Evolutionary conservation across 2,329 filamentous ascomycete species (phyloP).

Genomic region (Aspergillus floridensis): DNA sequence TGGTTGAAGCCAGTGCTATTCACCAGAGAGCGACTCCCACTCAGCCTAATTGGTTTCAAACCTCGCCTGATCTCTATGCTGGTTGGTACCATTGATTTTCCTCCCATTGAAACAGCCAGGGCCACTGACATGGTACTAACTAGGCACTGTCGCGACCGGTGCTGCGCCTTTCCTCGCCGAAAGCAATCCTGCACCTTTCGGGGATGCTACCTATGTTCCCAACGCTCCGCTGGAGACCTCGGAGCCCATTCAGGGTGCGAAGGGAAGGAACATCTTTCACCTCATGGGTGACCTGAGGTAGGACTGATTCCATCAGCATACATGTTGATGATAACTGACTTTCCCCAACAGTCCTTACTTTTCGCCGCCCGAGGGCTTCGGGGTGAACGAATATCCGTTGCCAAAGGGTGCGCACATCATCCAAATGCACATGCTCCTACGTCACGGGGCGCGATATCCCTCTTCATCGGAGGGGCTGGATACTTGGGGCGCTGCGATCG

Average conservation of each 20-base stretch:
- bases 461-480: constrained; percentile 58
- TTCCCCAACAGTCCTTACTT: constrained; percentile 57
- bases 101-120: too few species aligned
- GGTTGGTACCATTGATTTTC: too few species aligned
- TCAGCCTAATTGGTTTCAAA: too few species aligned
- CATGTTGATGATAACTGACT: neutral
- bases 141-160: constrained; percentile 53
- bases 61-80: too few species aligned
- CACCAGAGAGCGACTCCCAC: too few species aligned
- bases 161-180: constrained; percentile 68
- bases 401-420: constrained; percentile 66
- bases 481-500: constrained; percentile 57
- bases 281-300: constrained; percentile 63
- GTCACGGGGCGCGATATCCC: constrained; percentile 72
- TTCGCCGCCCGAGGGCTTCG: constrained; percentile 63
- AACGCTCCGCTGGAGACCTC: constrained; percentile 70
- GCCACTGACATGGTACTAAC: too few species aligned
- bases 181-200: constrained; percentile 65
- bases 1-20: too few species aligned
- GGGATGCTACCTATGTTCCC: constrained; percentile 61
- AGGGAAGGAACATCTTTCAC: constrained; percentile 63
- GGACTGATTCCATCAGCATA: too few species aligned
- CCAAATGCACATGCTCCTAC: constrained; percentile 69
- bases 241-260: constrained; percentile 61
- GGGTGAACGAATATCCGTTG: constrained; percentile 68